phyloP scores from a whole-genome alignment of 441 rosid genomes.

The Lepidium campestre region DNA sequence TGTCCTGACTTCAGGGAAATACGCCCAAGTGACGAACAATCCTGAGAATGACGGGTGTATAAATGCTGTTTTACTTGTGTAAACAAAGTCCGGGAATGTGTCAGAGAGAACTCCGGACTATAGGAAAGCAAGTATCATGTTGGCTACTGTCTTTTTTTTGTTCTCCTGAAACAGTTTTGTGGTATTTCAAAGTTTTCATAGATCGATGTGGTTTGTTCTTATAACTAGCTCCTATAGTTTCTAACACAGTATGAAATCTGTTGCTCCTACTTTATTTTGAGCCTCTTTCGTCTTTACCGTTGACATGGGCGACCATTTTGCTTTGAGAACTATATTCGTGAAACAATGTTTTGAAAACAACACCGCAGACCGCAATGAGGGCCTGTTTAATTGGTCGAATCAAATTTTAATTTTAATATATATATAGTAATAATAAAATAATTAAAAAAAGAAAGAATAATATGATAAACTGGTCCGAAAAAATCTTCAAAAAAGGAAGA shows the following conservation, averaged over 20 bases:
- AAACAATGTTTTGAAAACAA: no score
- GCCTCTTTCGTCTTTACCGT: background rate
- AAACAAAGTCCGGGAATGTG: constrained; percentile 14
- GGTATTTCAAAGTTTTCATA: background rate
- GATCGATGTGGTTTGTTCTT: background rate
- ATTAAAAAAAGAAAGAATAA: no score
- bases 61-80: constrained; percentile 85
- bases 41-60: constrained; percentile 92
- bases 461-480: no score
- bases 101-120: background rate
- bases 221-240: background rate
- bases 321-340: background rate
- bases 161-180: background rate
- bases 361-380: no score
- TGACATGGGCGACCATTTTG: background rate
- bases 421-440: no score
- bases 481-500: no score
- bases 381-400: no score
- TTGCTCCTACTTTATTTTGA: background rate
- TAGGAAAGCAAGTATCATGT: background rate
- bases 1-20: constrained; percentile 60
- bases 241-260: background rate
- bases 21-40: constrained; percentile 90
- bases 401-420: no score
- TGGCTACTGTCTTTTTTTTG: background rate